Percentiles rank a stretch among this genome's conserved stretches.
Conservation (phyloP, 805 yeast genomes). For the Candida tammaniensis region DNA sequence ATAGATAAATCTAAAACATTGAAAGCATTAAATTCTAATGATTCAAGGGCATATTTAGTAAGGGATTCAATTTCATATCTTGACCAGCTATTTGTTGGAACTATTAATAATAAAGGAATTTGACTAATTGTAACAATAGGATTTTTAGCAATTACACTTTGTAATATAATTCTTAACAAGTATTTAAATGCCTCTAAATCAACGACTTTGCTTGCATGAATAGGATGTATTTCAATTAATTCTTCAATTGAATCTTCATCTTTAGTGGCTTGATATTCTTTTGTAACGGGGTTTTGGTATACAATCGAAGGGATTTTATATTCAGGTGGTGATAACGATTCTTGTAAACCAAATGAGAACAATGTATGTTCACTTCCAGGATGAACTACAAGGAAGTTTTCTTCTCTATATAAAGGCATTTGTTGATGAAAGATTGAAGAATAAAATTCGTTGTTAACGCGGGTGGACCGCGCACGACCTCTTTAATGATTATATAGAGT, state of each 20-base stretch:
- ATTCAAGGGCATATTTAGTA: constrained; percentile 74
- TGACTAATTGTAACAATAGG: constrained; percentile 54
- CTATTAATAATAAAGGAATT: constrained; percentile 68
- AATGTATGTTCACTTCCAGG: constrained; percentile 77
- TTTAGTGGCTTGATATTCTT: constrained; percentile 37
- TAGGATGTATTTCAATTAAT: constrained; percentile 54
- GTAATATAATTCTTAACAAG: constrained; percentile 46
- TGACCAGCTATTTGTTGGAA: constrained; percentile 65
- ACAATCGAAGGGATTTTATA: constrained; percentile 77
- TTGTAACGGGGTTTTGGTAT: constrained; percentile 41
- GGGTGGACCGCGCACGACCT: not conserved
- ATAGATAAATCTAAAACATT: constrained; percentile 65
- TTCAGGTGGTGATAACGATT: constrained; percentile 70
- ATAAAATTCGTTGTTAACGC: not conserved
- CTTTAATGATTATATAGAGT: not conserved
- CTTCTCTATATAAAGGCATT: constrained; percentile 48
- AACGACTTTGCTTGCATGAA: constrained; percentile 59
- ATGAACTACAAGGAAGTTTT: constrained; percentile 55
- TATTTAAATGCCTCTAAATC: constrained; percentile 70
- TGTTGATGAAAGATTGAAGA: too few species aligned
- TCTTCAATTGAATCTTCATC: constrained; percentile 20
- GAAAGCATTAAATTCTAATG: constrained; percentile 68
- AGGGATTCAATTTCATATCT: constrained; percentile 63
- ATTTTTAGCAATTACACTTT: constrained; percentile 34
- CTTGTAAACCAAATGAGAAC: constrained; percentile 79